Percentiles rank a stretch among this genome's conserved stretches.
phyloP scores from a whole-genome alignment of 495 filamentous ascomycete species.

The Daldinia vernicosa region DNA sequence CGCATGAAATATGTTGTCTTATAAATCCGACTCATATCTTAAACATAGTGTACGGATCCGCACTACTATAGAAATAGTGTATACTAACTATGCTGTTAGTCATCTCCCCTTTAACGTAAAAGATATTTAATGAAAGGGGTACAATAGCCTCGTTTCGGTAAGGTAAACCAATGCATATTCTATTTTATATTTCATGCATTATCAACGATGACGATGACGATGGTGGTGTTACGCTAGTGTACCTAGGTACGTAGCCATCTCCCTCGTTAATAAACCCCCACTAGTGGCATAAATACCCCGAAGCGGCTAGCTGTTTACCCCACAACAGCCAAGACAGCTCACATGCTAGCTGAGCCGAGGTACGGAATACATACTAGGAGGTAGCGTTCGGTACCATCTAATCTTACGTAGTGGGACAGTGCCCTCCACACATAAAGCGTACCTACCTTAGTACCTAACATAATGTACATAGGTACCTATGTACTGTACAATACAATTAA shows the following conservation, averaged over 20 bases:
- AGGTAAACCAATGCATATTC: not conserved
- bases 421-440: constrained; percentile 13
- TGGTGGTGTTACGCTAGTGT: not conserved
- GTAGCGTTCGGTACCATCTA: not conserved
- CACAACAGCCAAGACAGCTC: constrained; percentile 13
- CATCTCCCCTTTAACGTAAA: not conserved
- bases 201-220: not conserved
- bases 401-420: constrained; percentile 32
- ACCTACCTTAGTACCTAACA: too few species aligned
- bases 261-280: not conserved
- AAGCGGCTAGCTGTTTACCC: constrained; percentile 10
- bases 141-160: too few species aligned
- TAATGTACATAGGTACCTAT: not conserved
- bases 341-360: constrained; percentile 36
- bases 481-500: not conserved
- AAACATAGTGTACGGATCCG: too few species aligned
- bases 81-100: not conserved
- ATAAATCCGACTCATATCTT: not conserved
- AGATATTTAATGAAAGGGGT: not conserved
- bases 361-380: not conserved
- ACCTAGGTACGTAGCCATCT: not conserved
- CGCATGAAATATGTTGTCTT: not conserved
- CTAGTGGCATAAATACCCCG: not conserved
- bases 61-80: too few species aligned
- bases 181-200: not conserved